Evolutionary conservation across 2,329 filamentous ascomycete genomes (phyloP), one percentile per base, ranked within the genome.

Genomic region (Neofusicoccum ribis): DNA sequence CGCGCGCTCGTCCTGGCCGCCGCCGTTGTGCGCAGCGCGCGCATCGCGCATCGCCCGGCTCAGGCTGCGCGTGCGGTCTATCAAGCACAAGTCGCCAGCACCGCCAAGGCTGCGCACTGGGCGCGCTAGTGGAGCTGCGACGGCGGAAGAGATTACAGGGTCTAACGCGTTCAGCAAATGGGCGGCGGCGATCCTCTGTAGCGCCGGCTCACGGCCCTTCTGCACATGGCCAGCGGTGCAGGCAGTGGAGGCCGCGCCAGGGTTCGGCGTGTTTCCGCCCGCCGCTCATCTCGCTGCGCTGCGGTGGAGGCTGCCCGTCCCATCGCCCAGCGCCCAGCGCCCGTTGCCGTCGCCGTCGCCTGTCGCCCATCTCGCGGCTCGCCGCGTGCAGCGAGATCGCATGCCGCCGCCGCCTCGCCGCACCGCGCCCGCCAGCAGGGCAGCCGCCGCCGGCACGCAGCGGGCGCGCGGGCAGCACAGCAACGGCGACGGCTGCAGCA

Each of bases 131-230:
- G 43, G 56, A 37, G 43, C 50, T 44, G 41, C 41, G 41, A 44
- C 41, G 41, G 43, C 41, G 56, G 56, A 60, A 46, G 54, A 59
- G 56, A 60, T 60, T 60, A 60, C 41, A 44, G 39, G 43, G 39
- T 27, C 41, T 44, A 44, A 39, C 56, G 43, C 41, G 43, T 47
- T 37, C 52, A 60, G 56, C 56, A 60, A 60, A 60, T 60, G 56
- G 56, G 12, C 8, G 9, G 27, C 56, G 56, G 39, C 43, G 56
- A 60, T 60, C 56, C 11, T 36, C 23, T 59, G 56, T 60, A 43
- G 41, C 41, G 41, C 41, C 43, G 56, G 56, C 23, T 36, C 39
- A 58, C 52, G 37, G 52, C 20, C 52, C 52, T 41, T 44, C 41
- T 58, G 39, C 54, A 59, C 54, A 59, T 59, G 54, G 54, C 54